Percentiles rank a stretch among this genome's conserved stretches.
phyloP scores from a whole-genome alignment of 2,329 filamentous ascomycete genomes.

The Penicillium griseofulvum region DNA sequence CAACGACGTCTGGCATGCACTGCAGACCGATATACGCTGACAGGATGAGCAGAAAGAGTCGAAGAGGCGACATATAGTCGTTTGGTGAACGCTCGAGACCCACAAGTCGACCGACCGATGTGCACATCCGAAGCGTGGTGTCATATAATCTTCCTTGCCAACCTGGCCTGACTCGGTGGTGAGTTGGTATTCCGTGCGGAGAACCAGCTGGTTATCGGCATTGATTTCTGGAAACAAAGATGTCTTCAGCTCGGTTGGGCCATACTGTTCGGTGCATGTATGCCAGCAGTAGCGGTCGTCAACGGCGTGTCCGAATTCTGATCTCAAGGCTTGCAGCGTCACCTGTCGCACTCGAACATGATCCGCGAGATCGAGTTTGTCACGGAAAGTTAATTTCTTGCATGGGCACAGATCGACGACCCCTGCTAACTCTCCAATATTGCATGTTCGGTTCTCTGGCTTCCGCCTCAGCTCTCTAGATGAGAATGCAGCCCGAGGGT shows the following conservation, averaged over 20 bases:
- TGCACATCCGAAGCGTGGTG: slow-evolving; percentile 41
- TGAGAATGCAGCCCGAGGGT: slow-evolving; percentile 35
- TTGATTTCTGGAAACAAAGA: slow-evolving; percentile 37
- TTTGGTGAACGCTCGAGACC: slow-evolving; percentile 40
- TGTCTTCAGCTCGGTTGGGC: slow-evolving; percentile 34
- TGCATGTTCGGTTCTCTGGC: slow-evolving; percentile 33
- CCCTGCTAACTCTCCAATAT: slow-evolving; percentile 35
- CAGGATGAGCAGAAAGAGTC: slow-evolving; percentile 37
- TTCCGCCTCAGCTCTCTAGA: slow-evolving; percentile 35
- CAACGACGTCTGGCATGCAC: slow-evolving; percentile 33
- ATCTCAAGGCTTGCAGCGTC: slow-evolving; percentile 24
- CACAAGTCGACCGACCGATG: slow-evolving; percentile 42
- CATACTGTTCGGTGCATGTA: slow-evolving; percentile 36
- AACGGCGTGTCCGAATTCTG: slow-evolving; percentile 30
- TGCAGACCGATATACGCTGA: slow-evolving; percentile 37
- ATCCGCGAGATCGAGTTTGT: slow-evolving; percentile 38
- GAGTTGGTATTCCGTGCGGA: slow-evolving; percentile 41
- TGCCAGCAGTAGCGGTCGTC: slow-evolving; percentile 39
- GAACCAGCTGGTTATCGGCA: slow-evolving; percentile 29
- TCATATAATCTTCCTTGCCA: slow-evolving; percentile 39
- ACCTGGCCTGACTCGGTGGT: slow-evolving; percentile 34
- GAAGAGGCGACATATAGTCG: slow-evolving; percentile 35
- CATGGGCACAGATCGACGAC: slow-evolving; percentile 42
- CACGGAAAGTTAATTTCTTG: slow-evolving; percentile 41
- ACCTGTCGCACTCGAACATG: slow-evolving; percentile 31